These are phyloP conservation scores for Cryptosporidium andersoni DNA, from an alignment of 169 alveolate genomes.

Conservation along the genomic window DNA sequence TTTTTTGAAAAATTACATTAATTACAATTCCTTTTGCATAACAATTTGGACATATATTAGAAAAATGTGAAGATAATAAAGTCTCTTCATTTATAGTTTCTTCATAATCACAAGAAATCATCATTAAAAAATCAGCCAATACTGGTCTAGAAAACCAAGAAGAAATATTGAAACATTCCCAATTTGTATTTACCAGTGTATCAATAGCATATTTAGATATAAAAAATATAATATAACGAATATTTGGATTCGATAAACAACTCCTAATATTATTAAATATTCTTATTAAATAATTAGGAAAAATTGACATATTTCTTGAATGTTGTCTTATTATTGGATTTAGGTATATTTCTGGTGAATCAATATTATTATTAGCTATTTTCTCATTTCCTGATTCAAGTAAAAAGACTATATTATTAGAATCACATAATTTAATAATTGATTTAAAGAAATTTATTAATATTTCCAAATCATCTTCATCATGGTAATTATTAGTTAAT, in stretches of 20 bases:
- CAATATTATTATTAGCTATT: not conserved
- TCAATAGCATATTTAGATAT: constrained; percentile 11
- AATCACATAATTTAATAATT: constrained; percentile 27
- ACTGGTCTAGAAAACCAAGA: constrained; percentile 66
- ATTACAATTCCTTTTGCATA: constrained; percentile 9
- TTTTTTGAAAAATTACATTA: constrained; percentile 1
- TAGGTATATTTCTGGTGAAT: not conserved
- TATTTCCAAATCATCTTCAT: constrained; percentile 45
- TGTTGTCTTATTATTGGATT: not conserved
- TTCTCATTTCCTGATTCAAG: not conserved
- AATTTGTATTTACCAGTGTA: constrained; percentile 18
- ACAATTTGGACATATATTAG: constrained; percentile 9
- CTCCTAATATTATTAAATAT: constrained; percentile 13
- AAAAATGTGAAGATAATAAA: too few species aligned
- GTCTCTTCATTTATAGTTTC: not conserved
- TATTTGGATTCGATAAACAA: not conserved
- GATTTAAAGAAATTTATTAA: constrained; percentile 3
- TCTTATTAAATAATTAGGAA: constrained; percentile 8
- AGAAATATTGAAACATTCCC: constrained; percentile 17
- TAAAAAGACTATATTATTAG: constrained; percentile 30
- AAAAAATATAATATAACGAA: constrained; percentile 23
- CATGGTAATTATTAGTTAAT: constrained; percentile 32
- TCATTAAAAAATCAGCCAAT: constrained; percentile 20
- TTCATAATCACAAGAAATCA: constrained; percentile 1
- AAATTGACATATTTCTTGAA: constrained; percentile 1